Base-by-base conservation (phyloP, 345 rosid genomes). In the Populus deltoides region DNA sequence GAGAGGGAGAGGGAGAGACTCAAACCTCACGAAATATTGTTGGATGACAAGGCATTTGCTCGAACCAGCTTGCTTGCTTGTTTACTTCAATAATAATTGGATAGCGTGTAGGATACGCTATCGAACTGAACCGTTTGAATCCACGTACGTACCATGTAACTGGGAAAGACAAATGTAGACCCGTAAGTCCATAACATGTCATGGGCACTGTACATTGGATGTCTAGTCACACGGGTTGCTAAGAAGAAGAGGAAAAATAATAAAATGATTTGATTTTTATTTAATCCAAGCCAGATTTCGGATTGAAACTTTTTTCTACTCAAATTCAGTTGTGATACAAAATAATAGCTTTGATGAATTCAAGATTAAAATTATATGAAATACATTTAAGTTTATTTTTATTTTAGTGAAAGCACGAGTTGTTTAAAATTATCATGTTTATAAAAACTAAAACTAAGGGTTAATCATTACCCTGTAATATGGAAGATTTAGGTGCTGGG, bases 151-250 rank as follows among this genome's bases (percentile, higher is more conserved):
- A 33, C 36, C 1, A 39, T 61, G 70, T 4, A 17, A 15, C 9
- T 57, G 55, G 45, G 45, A 70, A 57, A 4, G 55, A 63, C 59
- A 82, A 81, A 51, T 66, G 69, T 33, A 25, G 63, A 66, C 77
- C 77, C 82, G 47, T 71, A 6, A n/a, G 55, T 73, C 81, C 85
- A 67, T 75, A 6, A 13, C 39, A 66, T 7, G 74, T 45, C 57
- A 67, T 75, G 79, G 85, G 79, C 77, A 78, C n/a, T 66, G 29
- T 66, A 0, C 43, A 63, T 78, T 74, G 24, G 10, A 20, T 71
- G 70, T 70, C 76, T 68, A 71, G 67, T 74, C 72, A 69, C 25
- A 31, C 47, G 29, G 51, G 16, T 67, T 24, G 24, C 6, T 18
- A 33, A 7, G 1, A 66, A 16, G 0, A 6, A 18, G 1, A 51